These are phyloP conservation scores for Ascoidea asiatica DNA, from an alignment of 805 yeast genomes.

Conservation along the genomic window DNA sequence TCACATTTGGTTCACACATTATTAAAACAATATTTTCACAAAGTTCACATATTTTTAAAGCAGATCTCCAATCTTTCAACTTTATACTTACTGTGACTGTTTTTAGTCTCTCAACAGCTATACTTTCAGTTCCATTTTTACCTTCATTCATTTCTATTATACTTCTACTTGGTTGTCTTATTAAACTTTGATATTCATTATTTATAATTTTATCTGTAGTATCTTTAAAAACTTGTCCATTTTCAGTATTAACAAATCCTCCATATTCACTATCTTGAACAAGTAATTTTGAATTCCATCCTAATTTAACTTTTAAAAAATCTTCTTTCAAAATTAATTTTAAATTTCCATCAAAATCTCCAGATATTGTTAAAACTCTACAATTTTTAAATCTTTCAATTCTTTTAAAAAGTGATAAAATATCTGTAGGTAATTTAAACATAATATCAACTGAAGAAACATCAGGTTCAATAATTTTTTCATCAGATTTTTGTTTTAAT, in stretches of 20 bases:
- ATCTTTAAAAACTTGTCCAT: constrained; percentile 6
- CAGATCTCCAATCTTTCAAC: constrained; percentile 56
- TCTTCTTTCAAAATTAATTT: constrained; percentile 42
- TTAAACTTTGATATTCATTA: constrained; percentile 2
- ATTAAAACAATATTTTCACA: constrained; percentile 50
- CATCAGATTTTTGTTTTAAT: constrained; percentile 39
- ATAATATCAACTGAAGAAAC: constrained; percentile 41
- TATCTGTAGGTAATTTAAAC: constrained; percentile 30
- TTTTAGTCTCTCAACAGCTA: constrained; percentile 13
- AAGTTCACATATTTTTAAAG: constrained; percentile 43
- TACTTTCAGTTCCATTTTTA: constrained; percentile 3
- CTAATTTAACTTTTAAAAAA: constrained; percentile 32
- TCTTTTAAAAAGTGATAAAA: constrained; percentile 40
- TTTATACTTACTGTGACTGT: constrained; percentile 36
- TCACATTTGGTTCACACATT: constrained; percentile 40
- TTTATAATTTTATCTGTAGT: not conserved
- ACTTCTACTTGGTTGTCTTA: not conserved
- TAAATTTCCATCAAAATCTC: constrained; percentile 34
- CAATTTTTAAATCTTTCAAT: constrained; percentile 51
- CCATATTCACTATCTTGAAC: constrained; percentile 22
- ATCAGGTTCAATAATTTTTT: constrained; percentile 48
- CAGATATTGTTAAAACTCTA: constrained; percentile 35
- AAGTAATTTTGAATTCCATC: constrained; percentile 44
- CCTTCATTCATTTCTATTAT: constrained; percentile 1
- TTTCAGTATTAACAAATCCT: constrained; percentile 9